Evolutionary conservation across 805 yeast genomes (phyloP), one percentile per base, ranked within the genome.

Genomic region (Hanseniaspora meyeri): DNA sequence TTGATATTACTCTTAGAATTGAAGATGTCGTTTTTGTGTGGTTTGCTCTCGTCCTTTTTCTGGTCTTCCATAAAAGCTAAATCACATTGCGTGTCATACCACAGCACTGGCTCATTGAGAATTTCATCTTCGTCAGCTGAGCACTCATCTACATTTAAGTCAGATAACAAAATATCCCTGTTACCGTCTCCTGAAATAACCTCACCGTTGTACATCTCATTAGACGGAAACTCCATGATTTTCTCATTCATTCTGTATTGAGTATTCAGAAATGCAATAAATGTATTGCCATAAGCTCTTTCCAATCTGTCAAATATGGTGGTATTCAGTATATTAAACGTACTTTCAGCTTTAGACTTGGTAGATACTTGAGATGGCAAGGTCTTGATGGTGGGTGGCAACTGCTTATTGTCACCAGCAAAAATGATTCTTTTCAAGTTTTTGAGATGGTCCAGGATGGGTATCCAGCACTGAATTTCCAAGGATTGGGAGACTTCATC

Each of bases 401-500:
- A 72, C 68, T 91, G 98, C 70, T 81, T 81, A 64, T 90, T 85
- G 66, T 91, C 98, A 53, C 98, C 98, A 0, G 97, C 97, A 27
- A 91, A 75, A 1, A 91, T 78, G 27, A 91, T 67, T 55, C 81
- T 76, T 38, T 75, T 74, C 43, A 67, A 59, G 24, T 75, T 71
- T 9, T 80, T 75, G 14, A 75, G 69, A 63, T 86, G 91, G 40
- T 78, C 77, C 3, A 88, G 74, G 7, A 93, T 59, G 0, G 98
- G 97, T 27, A 91, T 89, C 97, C 97, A 90, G 64, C 97, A 89
- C 61, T 91, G 95, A 1, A 97, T 95, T 64, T 91, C 96, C 55
- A 91, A 70, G 11, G 96, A 77, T 67, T 91, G 98, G 0, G 97
- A 88, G 0, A 91, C 96, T 68, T 91, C 98, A 69, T 91, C 98